These are phyloP conservation scores for Clonostachys solani DNA, from an alignment of 2,329 filamentous ascomycete genomes.

Conservation along the genomic window DNA sequence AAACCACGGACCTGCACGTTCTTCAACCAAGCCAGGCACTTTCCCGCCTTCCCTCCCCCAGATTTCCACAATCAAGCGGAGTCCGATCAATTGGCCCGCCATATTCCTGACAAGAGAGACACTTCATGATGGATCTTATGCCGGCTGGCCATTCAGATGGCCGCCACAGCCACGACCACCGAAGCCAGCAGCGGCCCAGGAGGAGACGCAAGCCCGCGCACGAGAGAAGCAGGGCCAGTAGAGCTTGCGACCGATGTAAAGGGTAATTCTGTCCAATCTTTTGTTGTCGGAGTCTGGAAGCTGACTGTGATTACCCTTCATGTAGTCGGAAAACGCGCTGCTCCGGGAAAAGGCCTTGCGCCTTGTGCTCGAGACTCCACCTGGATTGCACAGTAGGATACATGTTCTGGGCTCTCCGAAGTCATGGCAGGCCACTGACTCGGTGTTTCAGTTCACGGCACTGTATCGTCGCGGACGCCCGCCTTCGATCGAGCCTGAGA, in stretches of 20 bases:
- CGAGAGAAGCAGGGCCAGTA: background rate
- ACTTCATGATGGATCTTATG: background rate
- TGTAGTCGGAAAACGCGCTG: background rate
- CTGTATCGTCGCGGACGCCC: background rate
- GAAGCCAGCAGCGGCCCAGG: background rate
- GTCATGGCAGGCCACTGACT: background rate
- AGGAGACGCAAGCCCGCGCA: background rate
- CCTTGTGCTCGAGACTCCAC: background rate
- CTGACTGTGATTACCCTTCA: background rate
- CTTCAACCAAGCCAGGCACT: too few relatives aligned
- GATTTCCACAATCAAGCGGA: background rate
- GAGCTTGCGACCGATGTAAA: conserved; percentile 1
- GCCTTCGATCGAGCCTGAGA: background rate
- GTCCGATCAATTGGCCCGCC: background rate
- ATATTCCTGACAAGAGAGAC: background rate
- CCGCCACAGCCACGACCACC: background rate
- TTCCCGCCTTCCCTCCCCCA: background rate
- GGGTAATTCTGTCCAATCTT: background rate
- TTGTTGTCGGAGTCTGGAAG: background rate
- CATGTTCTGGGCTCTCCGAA: too few relatives aligned
- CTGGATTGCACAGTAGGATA: background rate
- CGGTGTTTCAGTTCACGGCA: background rate
- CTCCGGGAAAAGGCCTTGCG: background rate
- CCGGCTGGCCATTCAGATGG: background rate
- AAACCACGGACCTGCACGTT: too few relatives aligned